Base-by-base conservation (phyloP, 2,329 filamentous ascomycete species). In the Sarocladium strictum region DNA sequence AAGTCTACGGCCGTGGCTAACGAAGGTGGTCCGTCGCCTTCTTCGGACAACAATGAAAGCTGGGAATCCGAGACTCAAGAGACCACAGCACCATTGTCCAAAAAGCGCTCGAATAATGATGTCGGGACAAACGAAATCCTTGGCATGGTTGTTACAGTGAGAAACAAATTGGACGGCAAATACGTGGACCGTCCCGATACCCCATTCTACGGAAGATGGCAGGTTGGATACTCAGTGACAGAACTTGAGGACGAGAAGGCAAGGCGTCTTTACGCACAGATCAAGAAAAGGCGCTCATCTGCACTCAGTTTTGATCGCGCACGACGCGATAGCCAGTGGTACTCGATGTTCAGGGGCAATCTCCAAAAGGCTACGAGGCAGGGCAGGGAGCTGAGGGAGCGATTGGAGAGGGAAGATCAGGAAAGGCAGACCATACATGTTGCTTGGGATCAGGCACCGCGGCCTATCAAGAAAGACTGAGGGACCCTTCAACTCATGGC, bases 151-250 rank as follows among this genome's bases (percentile, higher is more conserved):
- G 73, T 97, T 54, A 86, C 83, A 0, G 74, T 90, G 51, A 82
- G 82, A 59, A 94, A 89, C 73, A 81, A 80, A 59, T 79, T 96
- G 54, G 86, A 94, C 63, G 85, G 80, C 17, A 54, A 72, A 12
- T 78, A 80, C 54, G 81, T 90, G 1, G 64, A 72, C 0, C 84
- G 90, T 2, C 88, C 90, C 0, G 59, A 69, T 1, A 61, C 75
- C 0, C 14, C 65, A n/a, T n/a, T n/a, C 86, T 45, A 67, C 53
- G 0, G 29, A 62, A 14, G 19, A 59, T 97, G 92, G 92, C 67
- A 72, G 0, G 74, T 97, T n/a, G 83, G 94, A 61, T 97, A 96
- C 69, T 78, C 84, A 33, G 71, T 97, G 49, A 77, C 79, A 45
- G 87, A 92, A 59, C 73, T 91, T 2, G 53, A 69, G 0, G 59